Evolutionary conservation across 2,329 filamentous ascomycete species (phyloP).

Genomic region (Fusarium torulosum): DNA sequence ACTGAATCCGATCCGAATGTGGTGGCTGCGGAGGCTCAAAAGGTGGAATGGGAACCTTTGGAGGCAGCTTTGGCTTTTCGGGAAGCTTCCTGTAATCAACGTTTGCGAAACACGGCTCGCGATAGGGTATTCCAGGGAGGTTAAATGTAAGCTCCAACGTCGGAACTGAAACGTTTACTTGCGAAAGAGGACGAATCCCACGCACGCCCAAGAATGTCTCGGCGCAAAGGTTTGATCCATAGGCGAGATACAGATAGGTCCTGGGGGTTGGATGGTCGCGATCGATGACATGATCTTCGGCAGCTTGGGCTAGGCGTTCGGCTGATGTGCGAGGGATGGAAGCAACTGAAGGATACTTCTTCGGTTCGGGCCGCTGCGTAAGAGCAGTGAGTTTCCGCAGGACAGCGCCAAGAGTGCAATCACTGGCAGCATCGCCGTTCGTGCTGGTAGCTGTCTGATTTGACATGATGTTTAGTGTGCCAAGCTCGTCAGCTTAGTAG

Average conservation of each 20-base stretch:
- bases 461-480: conserved; percentile 30
- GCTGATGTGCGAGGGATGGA: conserved; percentile 52
- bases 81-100: conserved; percentile 71
- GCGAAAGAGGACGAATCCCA: conserved; percentile 83
- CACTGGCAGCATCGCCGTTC: conserved; percentile 11
- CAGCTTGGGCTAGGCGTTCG: conserved; percentile 49
- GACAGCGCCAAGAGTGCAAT: conserved; percentile 32
- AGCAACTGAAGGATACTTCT: conserved; percentile 48
- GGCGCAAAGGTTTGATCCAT: conserved; percentile 88
- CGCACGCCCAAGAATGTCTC: conserved; percentile 83
- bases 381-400: conserved; percentile 46
- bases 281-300: conserved; percentile 43
- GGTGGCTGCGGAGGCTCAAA: conserved; percentile 45
- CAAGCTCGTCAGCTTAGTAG: conserved; percentile 24
- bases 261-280: conserved; percentile 41
- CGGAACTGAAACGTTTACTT: conserved; percentile 85
- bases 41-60: conserved; percentile 47
- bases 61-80: conserved; percentile 54
- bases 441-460: conserved; percentile 8
- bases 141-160: conserved; percentile 84
- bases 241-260: conserved; percentile 85
- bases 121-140: conserved; percentile 85
- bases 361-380: conserved; percentile 34
- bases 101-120: conserved; percentile 93
- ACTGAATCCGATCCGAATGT: conserved; percentile 54